Conservation (phyloP, 305 asterid species). For the Rubia tinctorum region DNA sequence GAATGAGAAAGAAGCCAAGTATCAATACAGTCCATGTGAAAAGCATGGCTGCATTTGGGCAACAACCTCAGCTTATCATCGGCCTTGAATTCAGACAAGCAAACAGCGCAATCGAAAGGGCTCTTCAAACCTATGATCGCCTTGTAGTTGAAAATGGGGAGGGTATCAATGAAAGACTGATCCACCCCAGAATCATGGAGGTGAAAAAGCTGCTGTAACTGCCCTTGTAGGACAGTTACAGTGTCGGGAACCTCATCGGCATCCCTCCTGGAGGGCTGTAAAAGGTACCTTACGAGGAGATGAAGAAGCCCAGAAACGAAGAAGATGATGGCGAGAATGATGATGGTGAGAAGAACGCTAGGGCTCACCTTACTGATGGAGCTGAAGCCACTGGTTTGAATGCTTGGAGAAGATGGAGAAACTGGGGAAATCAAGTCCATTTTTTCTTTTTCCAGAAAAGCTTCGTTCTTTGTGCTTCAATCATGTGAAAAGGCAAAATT, state of each 20-base stretch:
- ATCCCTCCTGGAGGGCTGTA: constrained; percentile 54
- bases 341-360: constrained; percentile 57
- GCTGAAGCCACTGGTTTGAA: constrained; percentile 38
- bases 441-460: background rate
- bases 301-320: constrained; percentile 80
- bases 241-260: constrained; percentile 55
- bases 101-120: constrained; percentile 91
- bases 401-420: constrained; percentile 29
- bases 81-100: constrained; percentile 73
- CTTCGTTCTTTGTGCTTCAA: constrained; percentile 18
- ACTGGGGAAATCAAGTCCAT: constrained; percentile 40
- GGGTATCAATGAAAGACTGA: constrained; percentile 82
- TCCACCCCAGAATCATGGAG: constrained; percentile 92
- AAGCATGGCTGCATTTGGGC: constrained; percentile 93
- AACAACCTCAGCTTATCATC: constrained; percentile 73
- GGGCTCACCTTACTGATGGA: constrained; percentile 72
- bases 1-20: constrained; percentile 93
- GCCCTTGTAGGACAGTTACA: constrained; percentile 89
- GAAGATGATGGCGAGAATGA: constrained; percentile 75
- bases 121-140: constrained; percentile 74
- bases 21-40: constrained; percentile 89
- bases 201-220: constrained; percentile 83
- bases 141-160: constrained; percentile 73
- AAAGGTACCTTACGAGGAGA: constrained; percentile 59
- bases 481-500: constrained; percentile 14